Conservation (phyloP, 768 basidiomycete genomes). For the Lyophyllum decastes region DNA sequence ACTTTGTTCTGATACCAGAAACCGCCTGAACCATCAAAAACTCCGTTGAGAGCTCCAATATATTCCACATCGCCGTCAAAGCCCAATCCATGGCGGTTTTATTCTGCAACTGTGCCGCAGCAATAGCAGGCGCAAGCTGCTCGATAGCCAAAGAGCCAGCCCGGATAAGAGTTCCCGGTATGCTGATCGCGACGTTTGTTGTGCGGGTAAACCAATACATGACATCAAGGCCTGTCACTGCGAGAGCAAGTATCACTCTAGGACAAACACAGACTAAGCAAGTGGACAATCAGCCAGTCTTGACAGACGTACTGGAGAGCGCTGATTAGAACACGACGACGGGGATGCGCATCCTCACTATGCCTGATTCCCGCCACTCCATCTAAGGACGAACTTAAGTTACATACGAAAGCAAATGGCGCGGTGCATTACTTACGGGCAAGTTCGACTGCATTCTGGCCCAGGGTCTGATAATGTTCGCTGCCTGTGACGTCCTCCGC, state of each 20-base stretch:
- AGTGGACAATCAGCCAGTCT: not conserved
- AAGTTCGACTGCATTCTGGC: constrained; percentile 26
- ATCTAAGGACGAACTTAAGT: constrained; percentile 16
- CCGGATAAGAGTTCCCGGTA: constrained; percentile 21
- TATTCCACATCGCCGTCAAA: not conserved
- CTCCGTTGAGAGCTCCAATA: constrained; percentile 9
- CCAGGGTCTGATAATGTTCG: constrained; percentile 18
- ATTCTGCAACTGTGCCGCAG: not conserved
- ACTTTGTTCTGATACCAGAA: constrained; percentile 21
- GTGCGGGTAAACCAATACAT: constrained; percentile 36
- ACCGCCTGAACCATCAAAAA: constrained; percentile 29
- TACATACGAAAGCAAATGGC: not conserved
- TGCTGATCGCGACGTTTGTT: constrained; percentile 33
- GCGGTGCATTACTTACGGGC: constrained; percentile 20
- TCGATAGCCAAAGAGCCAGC: constrained; percentile 14
- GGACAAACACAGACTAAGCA: not conserved
- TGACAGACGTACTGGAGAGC: constrained; percentile 17
- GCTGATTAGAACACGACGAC: constrained; percentile 20
- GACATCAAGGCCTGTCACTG: constrained; percentile 17
- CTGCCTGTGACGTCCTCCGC: constrained; percentile 16
- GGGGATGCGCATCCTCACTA: constrained; percentile 29
- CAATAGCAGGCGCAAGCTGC: constrained; percentile 5
- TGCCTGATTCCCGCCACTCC: constrained; percentile 28
- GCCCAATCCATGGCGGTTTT: constrained; percentile 7
- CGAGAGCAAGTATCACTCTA: constrained; percentile 14